Base-by-base conservation (phyloP, 2,329 filamentous ascomycete species). In the Cadophora sp. region DNA sequence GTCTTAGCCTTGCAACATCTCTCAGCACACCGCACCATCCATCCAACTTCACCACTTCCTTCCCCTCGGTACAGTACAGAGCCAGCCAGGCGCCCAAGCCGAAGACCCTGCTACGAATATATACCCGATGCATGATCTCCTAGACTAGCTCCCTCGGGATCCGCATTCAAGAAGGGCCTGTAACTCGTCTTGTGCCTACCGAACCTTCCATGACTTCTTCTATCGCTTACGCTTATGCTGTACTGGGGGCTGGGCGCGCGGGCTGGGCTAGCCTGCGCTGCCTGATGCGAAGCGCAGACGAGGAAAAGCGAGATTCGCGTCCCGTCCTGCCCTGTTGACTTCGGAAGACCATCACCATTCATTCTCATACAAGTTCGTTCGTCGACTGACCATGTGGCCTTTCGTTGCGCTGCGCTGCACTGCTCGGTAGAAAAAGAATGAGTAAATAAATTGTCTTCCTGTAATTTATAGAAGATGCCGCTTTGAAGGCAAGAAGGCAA, bases 221-320 rank as follows among this genome's bases (percentile, higher is more conserved):
- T 19, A 40, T 59, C 55, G 55, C 55, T 59, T 59, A 59, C 27
- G 50, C 51, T 31, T 19, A 48, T 14, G 43, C 43, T 48, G 43
- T 5, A 12, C 40, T 16, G 40, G 43, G 43, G 43, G 43, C 19
- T n/a, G 43, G 43, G 5, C 8, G 14, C 16, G 11, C 11, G 24
- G 22, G 48, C 22, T 27, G n/a, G n/a, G n/a, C n/a, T n/a, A n/a
- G n/a, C n/a, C n/a, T n/a, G n/a, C n/a, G n/a, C n/a, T n/a, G n/a
- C n/a, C 14, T 27, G 55, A 58, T 34, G 55, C 55, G 55, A 58
- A 22, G 55, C 55, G 31, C 31, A 58, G 55, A 40, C 55, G 55
- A 58, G 55, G 19, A 40, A 56, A 37, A 29, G 50, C 50, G 50
- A 29, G 27, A n/a, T n/a, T 48, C 43, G 43, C 43, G n/a, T 22